phyloP scores from a whole-genome alignment of 2,329 filamentous ascomycete species.

The Penicillium psychrosexuale region DNA sequence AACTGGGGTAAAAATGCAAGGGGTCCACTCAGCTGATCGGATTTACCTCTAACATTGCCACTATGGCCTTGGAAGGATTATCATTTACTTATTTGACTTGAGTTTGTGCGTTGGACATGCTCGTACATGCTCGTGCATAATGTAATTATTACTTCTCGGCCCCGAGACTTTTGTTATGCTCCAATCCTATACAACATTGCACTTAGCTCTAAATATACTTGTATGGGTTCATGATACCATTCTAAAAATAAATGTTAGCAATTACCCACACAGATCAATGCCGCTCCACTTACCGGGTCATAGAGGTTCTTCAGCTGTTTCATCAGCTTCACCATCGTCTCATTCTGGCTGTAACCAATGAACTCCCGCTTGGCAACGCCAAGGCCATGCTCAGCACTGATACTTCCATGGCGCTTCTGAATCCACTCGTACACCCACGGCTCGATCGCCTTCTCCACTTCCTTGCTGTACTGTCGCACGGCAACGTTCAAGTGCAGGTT shows the following conservation, averaged over 20 bases:
- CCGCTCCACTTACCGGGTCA: slow-evolving; percentile 70
- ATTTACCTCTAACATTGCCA: neutral
- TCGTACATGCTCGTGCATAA: neutral
- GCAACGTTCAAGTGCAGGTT: slow-evolving; percentile 93
- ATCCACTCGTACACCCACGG: slow-evolving; percentile 99
- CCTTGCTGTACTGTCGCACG: slow-evolving; percentile 76
- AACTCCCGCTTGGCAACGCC: slow-evolving; percentile 94
- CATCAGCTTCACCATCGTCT: slow-evolving; percentile 87
- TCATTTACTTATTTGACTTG: slow-evolving; percentile 1
- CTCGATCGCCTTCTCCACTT: slow-evolving; percentile 82
- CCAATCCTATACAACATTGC: neutral
- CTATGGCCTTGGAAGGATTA: neutral
- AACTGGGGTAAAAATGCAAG: slow-evolving; percentile 18
- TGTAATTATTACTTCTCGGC: neutral
- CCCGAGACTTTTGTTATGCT: neutral
- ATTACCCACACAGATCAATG: neutral
- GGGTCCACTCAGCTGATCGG: slow-evolving; percentile 10
- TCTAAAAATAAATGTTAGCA: slow-evolving; percentile 52
- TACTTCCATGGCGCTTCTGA: slow-evolving; percentile 78
- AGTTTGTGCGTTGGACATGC: neutral
- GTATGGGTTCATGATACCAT: slow-evolving; percentile 98
- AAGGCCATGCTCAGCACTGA: slow-evolving; percentile 93
- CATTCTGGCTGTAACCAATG: slow-evolving; percentile 86
- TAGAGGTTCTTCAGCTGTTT: slow-evolving; percentile 91
- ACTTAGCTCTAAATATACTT: slow-evolving; percentile 69